Evolutionary conservation across 495 filamentous ascomycete genomes (phyloP).

Genomic region (Penicillium samsonianum): DNA sequence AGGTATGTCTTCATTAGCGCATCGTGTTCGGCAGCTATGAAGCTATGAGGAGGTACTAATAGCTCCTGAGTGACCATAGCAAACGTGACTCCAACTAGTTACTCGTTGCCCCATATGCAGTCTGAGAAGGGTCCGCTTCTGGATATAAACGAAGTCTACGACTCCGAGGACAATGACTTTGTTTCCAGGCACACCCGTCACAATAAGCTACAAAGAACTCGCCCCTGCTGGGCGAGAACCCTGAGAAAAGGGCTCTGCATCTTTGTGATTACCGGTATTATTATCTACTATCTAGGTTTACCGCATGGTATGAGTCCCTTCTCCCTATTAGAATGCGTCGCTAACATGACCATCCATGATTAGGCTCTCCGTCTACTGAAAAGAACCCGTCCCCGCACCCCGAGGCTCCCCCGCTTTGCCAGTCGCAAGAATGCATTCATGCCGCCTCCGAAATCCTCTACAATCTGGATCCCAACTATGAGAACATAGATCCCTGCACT

Average conservation of each 20-base stretch:
- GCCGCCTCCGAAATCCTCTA: constrained; percentile 68
- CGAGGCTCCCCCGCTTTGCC: constrained; percentile 42
- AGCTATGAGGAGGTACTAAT: constrained; percentile 5
- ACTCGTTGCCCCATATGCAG: constrained; percentile 1
- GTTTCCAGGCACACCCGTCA: constrained; percentile 1
- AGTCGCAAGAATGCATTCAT: constrained; percentile 65
- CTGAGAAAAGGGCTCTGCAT: constrained; percentile 11
- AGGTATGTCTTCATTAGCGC: constrained; percentile 1
- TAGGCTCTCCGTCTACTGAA: constrained; percentile 5
- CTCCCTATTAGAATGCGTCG: neutral
- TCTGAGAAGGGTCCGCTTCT: constrained; percentile 12
- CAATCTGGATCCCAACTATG: constrained; percentile 65
- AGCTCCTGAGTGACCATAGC: constrained; percentile 10
- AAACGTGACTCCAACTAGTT: constrained; percentile 8
- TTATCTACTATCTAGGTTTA: constrained; percentile 10
- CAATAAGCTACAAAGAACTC: constrained; percentile 16
- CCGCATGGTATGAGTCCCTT: constrained; percentile 5
- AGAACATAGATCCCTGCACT: constrained; percentile 65
- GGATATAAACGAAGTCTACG: constrained; percentile 1
- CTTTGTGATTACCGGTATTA: constrained; percentile 15
- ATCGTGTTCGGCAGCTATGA: neutral
- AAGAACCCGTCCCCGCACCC: constrained; percentile 17
- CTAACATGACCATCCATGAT: neutral
- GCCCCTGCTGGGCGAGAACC: constrained; percentile 9
- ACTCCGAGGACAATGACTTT: constrained; percentile 11